phyloP scores from a whole-genome alignment of 306 rosid genomes.

The Vicia sativa region DNA sequence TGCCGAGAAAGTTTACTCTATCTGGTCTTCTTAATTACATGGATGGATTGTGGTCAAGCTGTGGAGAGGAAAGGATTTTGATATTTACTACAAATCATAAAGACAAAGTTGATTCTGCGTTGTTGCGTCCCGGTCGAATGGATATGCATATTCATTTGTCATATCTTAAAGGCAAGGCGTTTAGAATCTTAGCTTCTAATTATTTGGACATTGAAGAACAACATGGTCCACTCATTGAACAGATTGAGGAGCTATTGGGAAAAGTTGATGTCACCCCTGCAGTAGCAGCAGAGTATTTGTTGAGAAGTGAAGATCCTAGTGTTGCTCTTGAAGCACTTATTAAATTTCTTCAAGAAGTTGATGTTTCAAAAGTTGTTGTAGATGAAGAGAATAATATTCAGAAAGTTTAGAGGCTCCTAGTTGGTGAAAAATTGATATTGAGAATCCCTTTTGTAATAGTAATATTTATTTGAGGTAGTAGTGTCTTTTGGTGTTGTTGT shows the following conservation, averaged over 20 bases:
- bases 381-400: not conserved
- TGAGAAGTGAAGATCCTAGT: slow-evolving; percentile 53
- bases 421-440: not conserved
- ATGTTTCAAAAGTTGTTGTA: not conserved
- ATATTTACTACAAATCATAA: slow-evolving; percentile 65
- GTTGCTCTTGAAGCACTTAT: slow-evolving; percentile 38
- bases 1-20: slow-evolving; percentile 36
- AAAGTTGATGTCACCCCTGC: slow-evolving; percentile 53
- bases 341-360: slow-evolving; percentile 37
- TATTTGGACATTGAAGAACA: slow-evolving; percentile 44
- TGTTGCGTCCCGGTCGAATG: slow-evolving; percentile 69
- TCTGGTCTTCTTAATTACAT: slow-evolving; percentile 56
- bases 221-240: slow-evolving; percentile 37
- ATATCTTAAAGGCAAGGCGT: slow-evolving; percentile 49
- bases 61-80: slow-evolving; percentile 68
- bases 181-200: slow-evolving; percentile 45
- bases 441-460: not conserved
- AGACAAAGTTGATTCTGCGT: slow-evolving; percentile 55
- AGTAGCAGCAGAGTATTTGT: slow-evolving; percentile 54
- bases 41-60: slow-evolving; percentile 70
- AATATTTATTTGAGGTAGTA: too few species aligned
- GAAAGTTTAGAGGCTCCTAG: not conserved
- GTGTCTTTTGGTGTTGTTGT: not conserved
- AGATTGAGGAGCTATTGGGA: slow-evolving; percentile 47
- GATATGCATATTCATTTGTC: slow-evolving; percentile 69